These are phyloP conservation scores for Erythrophleum fordii DNA, from an alignment of 306 rosid species.

Conservation along the genomic window DNA sequence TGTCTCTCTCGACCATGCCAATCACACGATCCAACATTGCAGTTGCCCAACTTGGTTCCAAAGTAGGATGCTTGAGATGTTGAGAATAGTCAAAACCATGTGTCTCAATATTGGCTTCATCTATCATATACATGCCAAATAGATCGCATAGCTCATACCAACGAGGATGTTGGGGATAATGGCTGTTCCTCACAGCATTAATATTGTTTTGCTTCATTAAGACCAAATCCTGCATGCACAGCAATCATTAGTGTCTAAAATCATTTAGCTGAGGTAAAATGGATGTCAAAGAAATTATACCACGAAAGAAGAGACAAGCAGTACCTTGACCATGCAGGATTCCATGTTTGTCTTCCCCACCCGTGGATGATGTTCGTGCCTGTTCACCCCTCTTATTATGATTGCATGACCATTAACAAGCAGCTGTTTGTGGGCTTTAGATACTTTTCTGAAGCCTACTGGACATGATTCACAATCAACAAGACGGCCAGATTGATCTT, in stretches of 20 bases:
- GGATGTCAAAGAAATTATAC: conserved; percentile 7
- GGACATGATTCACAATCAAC: conserved; percentile 88
- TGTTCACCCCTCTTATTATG: conserved; percentile 87
- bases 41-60: conserved; percentile 87
- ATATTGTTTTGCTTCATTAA: conserved; percentile 90
- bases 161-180: conserved; percentile 97
- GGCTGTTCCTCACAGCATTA: conserved; percentile 97
- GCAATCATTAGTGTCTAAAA: conserved; percentile 28
- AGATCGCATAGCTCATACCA: conserved; percentile 96
- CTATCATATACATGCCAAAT: conserved; percentile 97
- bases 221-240: conserved; percentile 75
- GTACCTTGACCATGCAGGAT: conserved; percentile 93
- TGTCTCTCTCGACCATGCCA: conserved; percentile 99
- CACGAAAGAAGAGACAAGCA: conserved; percentile 16
- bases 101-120: conserved; percentile 97
- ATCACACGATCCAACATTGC: conserved; percentile 98
- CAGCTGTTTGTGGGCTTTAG: conserved; percentile 85
- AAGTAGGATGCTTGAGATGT: conserved; percentile 86
- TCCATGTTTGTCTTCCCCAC: conserved; percentile 94
- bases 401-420: conserved; percentile 89
- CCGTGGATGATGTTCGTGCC: conserved; percentile 97
- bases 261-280: background rate
- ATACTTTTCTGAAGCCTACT: conserved; percentile 77
- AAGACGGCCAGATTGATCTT: conserved; percentile 68
- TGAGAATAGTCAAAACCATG: conserved; percentile 78